Base-by-base conservation (phyloP, 2,329 filamentous ascomycete species). In the Clonostachys solani region DNA sequence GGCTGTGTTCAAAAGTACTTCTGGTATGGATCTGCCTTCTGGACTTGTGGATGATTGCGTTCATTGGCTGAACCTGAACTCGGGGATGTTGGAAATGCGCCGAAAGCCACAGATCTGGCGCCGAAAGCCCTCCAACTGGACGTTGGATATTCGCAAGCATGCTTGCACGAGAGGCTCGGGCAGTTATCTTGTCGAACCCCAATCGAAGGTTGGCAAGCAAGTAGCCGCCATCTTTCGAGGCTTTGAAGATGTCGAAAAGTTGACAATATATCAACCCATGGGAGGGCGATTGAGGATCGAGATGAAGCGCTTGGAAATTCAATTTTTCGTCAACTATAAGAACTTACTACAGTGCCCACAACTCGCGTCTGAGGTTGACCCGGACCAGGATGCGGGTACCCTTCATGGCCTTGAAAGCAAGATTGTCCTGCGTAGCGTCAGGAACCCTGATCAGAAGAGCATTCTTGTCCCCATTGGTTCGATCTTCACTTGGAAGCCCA, bases 31-130 rank as follows among this genome's bases (percentile, higher is more conserved):
- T 51, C 60, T 86, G 1, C 84, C 83, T 0, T 52, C 52, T 0
- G 56, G 67, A 1, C 63, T 87, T 0, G 50, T 83, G 0, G 59
- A 75, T 0, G 61, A 72, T 7, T 84, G 77, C 44, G 65, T 77
- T 0, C 83, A 87, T 50, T 87, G 82, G 81, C 62, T 86, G 5
- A 66, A 86, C 40, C 12, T 83, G 0, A 43, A 29, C 0, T 59
- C 50, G 0, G 50, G 57, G 0, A 43, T 52, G 0, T 44, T 87
- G 0, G 76, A 86, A 41, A 73, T 84, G 18, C 67, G 81, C 9
- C 70, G 68, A 7, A 57, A 59, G 1, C 62, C 71, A 0, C 49
- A 57, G 0, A 60, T 61, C 5, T 74, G 64, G 69, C 41, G 12
- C 0, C 49, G 41, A 0, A 54, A 52, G 6, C 12, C 1, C 0